Evolutionary conservation across 768 basidiomycete genomes (phyloP), one percentile per base, ranked within the genome.

Genomic region (Cystobasidium onofrii): DNA sequence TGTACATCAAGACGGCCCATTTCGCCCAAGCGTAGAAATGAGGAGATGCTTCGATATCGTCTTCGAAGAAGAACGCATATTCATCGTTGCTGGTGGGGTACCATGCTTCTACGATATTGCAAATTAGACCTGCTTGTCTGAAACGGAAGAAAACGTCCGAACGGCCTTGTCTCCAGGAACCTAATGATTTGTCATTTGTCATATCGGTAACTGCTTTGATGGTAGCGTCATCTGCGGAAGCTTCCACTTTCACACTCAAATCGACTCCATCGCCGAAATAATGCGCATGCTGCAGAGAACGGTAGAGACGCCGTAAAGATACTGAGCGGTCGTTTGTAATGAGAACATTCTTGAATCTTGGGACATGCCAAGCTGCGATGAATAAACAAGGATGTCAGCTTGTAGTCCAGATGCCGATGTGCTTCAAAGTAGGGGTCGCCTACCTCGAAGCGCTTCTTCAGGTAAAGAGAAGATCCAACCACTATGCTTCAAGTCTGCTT

Each of bases 101-200:
- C 91, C 91, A 93, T 3, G 90, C 89, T 81, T 92, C 91, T 15
- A 91, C 88, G 17, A 93, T 87, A 6, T 91, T 90, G 2, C 89
- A 85, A 64, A 92, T 85, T 23, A 93, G 83, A 1, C 91, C 91
- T 1, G 87, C 91, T 73, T 87, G 88, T 23, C 89, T 81, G 71
- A 91, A 84, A 27, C 91, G 86, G 78, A 88, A 89, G 70, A 90
- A 87, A 7, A 90, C 78, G 73, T 85, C 85, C 6, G 87, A 76
- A 44, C 81, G 76, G 3, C 90, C 90, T 75, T 87, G 84, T 0
- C 77, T 77, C 91, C 91, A 92, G 3, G 80, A 65, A 33, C 86
- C 83, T 70, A 87, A 81, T 0, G 91, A 60, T 34, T 34, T 60
- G 57, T 4, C 17, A 23, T 27, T 29, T 13, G 65, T 67, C 65